Percentiles rank a stretch among this genome's conserved stretches.
Evolutionary conservation across 78 protist species (phyloP).

Genomic region (Chrysochromulina tobinii): DNA sequence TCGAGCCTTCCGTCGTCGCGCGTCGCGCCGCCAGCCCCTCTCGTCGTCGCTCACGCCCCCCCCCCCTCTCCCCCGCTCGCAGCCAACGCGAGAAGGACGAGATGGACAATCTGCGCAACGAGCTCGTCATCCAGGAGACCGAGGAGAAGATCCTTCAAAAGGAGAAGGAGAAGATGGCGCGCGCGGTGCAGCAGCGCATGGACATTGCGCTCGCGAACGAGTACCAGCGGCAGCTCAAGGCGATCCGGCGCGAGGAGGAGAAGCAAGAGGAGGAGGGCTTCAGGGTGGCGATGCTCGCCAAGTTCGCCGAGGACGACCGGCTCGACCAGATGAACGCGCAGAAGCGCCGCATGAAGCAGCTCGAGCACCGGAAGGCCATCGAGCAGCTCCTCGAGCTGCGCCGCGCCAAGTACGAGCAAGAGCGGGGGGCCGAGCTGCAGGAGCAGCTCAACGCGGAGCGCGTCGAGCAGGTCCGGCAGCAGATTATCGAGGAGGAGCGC

Average conservation of each 20-base stretch:
- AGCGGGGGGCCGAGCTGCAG: background rate
- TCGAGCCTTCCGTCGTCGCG: too few relatives aligned
- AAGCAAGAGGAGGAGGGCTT: constrained; percentile 18
- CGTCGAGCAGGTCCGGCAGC: background rate
- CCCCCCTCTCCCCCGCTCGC: too few relatives aligned
- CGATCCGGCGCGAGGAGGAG: constrained; percentile 42
- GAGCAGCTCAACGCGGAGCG: background rate
- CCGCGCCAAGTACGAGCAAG: constrained; percentile 15
- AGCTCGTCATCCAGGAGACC: background rate
- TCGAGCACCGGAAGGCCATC: constrained; percentile 56
- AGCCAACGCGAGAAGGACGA: constrained; percentile 44
- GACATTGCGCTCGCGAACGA: background rate
- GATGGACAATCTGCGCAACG: constrained; percentile 47
- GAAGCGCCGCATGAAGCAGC: constrained; percentile 41
- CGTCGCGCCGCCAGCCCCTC: too few relatives aligned
- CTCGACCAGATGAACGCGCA: constrained; percentile 61
- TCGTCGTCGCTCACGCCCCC: too few relatives aligned
- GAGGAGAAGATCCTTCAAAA: background rate
- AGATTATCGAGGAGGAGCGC: constrained; percentile 61
- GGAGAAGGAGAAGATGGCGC: background rate
- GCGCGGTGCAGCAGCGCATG: background rate
- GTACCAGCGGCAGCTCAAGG: constrained; percentile 23
- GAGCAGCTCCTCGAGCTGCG: constrained; percentile 59
- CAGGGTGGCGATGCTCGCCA: constrained; percentile 37
- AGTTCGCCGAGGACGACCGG: constrained; percentile 76